These are phyloP conservation scores for Viola pubescens DNA, from an alignment of 441 rosid genomes.

Conservation along the genomic window DNA sequence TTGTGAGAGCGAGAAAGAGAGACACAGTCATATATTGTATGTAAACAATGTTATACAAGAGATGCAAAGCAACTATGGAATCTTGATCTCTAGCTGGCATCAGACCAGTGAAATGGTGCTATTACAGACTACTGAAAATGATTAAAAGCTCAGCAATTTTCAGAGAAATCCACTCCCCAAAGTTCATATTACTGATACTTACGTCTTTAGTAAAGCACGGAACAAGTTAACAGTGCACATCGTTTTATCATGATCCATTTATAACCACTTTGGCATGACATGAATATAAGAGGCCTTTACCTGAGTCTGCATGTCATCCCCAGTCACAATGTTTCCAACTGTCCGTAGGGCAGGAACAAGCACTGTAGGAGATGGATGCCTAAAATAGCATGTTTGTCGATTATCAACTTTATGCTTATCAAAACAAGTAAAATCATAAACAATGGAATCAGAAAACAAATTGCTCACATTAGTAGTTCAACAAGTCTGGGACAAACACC, in stretches of 20 bases:
- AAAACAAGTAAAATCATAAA: neutral
- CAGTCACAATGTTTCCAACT: slow-evolving; percentile 65
- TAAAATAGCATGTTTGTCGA: slow-evolving; percentile 18
- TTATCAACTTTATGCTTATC: neutral
- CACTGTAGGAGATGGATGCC: slow-evolving; percentile 67
- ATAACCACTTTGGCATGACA: neutral
- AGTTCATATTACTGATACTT: too few relatives aligned
- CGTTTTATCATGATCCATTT: neutral
- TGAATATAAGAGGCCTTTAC: neutral
- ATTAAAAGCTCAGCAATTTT: neutral
- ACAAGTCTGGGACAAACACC: slow-evolving; percentile 59
- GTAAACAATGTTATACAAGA: neutral
- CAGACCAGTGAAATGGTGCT: too few relatives aligned
- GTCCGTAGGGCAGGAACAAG: slow-evolving; percentile 75
- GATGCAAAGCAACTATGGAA: neutral
- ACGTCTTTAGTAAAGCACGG: neutral
- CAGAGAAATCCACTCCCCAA: neutral
- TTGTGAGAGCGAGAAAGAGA: neutral
- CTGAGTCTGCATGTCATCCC: slow-evolving; percentile 76
- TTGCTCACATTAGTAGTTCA: slow-evolving; percentile 52
- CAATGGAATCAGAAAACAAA: neutral
- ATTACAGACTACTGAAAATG: neutral
- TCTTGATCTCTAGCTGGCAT: too few relatives aligned
- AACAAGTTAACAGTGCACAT: neutral
- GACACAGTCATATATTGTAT: neutral